Conservation (phyloP, 75 land plant genomes). For the Picea sitchensis region DNA sequence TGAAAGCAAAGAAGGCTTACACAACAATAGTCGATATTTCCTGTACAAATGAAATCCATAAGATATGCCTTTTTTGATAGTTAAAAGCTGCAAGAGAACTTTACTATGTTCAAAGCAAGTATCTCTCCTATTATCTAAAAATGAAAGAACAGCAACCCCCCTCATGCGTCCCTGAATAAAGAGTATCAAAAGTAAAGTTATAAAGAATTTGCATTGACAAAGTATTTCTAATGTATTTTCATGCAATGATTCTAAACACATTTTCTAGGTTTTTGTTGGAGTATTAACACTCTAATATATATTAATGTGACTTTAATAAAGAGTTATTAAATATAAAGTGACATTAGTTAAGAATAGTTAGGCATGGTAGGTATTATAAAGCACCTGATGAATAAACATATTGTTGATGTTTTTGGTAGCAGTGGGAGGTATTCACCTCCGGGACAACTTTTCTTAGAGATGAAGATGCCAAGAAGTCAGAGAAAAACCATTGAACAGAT, state of each 20-base stretch:
- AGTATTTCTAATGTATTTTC: background rate
- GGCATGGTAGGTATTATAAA: too few relatives aligned
- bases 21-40: background rate
- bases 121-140: background rate
- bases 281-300: too few relatives aligned
- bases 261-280: background rate
- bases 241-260: background rate
- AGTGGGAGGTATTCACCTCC: too few relatives aligned
- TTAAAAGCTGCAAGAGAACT: background rate
- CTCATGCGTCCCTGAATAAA: background rate
- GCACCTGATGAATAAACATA: too few relatives aligned
- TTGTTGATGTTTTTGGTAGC: too few relatives aligned
- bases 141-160: background rate
- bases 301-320: too few relatives aligned
- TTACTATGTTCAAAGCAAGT: slow-evolving; percentile 1
- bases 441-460: too few relatives aligned
- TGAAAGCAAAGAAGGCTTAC: background rate
- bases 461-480: too few relatives aligned
- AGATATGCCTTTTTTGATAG: background rate
- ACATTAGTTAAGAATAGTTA: too few relatives aligned
- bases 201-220: background rate
- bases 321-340: too few relatives aligned
- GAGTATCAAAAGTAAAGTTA: background rate
- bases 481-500: too few relatives aligned
- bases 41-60: background rate